Percentiles rank a stretch among this genome's conserved stretches.
These are phyloP conservation scores for Cronartium quercuum DNA, from an alignment of 1,284 basidiomycete species.

Conservation along the genomic window DNA sequence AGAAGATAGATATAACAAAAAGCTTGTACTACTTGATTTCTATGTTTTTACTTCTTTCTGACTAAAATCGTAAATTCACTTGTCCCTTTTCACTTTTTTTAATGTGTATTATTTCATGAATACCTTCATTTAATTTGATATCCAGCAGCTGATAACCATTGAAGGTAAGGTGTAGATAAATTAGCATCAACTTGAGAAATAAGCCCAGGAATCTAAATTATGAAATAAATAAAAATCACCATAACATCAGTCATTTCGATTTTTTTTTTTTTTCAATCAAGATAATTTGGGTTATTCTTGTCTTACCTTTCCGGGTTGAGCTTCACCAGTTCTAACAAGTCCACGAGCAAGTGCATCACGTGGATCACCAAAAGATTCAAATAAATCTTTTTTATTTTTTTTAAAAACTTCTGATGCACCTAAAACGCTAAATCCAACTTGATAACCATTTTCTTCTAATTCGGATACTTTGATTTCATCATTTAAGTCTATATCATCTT, in stretches of 20 bases:
- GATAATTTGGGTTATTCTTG: background rate
- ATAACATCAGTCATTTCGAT: background rate
- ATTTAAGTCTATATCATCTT: constrained; percentile 50
- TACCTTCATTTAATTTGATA: constrained; percentile 33
- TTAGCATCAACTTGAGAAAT: constrained; percentile 32
- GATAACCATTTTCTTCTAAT: constrained; percentile 70
- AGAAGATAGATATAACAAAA: too few relatives aligned
- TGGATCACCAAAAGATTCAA: constrained; percentile 32
- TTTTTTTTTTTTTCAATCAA: background rate
- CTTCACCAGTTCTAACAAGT: constrained; percentile 36
- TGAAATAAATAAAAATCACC: background rate
- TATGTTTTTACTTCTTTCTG: too few relatives aligned
- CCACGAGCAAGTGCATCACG: constrained; percentile 28
- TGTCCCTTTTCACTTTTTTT: too few relatives aligned
- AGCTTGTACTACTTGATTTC: too few relatives aligned
- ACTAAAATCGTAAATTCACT: too few relatives aligned
- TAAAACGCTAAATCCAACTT: constrained; percentile 82
- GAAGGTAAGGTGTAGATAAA: constrained; percentile 35
- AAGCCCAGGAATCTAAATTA: constrained; percentile 33
- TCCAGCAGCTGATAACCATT: constrained; percentile 36
- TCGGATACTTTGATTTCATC: constrained; percentile 2
- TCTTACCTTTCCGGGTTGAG: constrained; percentile 38
- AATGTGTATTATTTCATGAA: too few relatives aligned
- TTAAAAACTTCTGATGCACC: constrained; percentile 60
- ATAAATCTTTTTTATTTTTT: constrained; percentile 9